Conservation (phyloP, 768 basidiomycete species). For the Neoboletus subvelutipes region DNA sequence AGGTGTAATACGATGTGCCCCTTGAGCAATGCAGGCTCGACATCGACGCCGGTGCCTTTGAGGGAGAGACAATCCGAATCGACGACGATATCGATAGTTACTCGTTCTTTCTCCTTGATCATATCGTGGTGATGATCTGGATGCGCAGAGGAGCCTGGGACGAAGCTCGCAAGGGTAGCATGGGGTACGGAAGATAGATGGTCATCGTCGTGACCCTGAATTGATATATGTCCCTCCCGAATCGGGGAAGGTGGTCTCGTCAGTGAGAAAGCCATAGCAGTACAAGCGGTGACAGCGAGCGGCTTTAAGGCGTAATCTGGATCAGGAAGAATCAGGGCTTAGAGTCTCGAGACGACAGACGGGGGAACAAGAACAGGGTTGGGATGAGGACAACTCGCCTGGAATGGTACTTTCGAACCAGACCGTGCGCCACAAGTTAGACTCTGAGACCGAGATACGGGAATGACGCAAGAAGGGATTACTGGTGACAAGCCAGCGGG, state of each 20-base stretch:
- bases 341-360: constrained; percentile 1
- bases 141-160: constrained; percentile 21
- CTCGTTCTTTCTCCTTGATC: constrained; percentile 45
- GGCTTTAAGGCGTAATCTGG: constrained; percentile 9
- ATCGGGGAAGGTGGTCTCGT: constrained; percentile 36
- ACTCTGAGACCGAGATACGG: neutral
- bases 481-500: neutral
- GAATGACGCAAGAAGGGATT: neutral
- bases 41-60: constrained; percentile 77
- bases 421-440: neutral
- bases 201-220: constrained; percentile 33
- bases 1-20: constrained; percentile 82
- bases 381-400: neutral
- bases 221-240: constrained; percentile 23
- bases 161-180: constrained; percentile 36
- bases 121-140: constrained; percentile 37
- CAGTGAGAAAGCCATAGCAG: constrained; percentile 36
- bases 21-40: constrained; percentile 77
- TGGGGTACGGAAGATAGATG: constrained; percentile 38
- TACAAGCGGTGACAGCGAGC: constrained; percentile 9
- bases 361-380: neutral
- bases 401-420: constrained; percentile 8
- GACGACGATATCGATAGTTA: constrained; percentile 75
- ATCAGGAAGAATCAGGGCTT: neutral
- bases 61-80: constrained; percentile 69